phyloP scores from a whole-genome alignment of 768 basidiomycete species.

The Naganishia antarctica region DNA sequence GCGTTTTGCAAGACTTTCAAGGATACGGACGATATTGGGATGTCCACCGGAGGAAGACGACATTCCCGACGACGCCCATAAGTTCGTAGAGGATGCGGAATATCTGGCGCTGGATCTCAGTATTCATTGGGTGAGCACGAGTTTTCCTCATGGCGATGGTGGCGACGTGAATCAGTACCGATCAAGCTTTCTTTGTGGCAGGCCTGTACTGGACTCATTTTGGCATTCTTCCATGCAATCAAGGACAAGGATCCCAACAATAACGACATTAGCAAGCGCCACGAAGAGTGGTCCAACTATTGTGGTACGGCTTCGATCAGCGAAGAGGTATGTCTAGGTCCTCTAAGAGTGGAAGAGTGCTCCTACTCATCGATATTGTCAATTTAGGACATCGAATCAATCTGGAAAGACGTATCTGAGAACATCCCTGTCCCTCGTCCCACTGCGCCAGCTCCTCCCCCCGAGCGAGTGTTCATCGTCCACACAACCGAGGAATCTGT shows the following conservation, averaged over 20 bases:
- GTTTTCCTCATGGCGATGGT: not conserved
- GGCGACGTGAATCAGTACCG: not conserved
- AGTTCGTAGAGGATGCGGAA: conserved; percentile 45
- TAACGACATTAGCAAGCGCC: conserved; percentile 37
- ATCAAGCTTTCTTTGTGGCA: conserved; percentile 10
- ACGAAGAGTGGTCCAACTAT: conserved; percentile 47
- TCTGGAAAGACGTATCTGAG: conserved; percentile 38
- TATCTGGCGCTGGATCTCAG: conserved; percentile 47
- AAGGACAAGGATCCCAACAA: conserved; percentile 45
- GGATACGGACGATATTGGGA: conserved; percentile 45
- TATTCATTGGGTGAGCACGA: conserved; percentile 43
- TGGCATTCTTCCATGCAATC: conserved; percentile 50
- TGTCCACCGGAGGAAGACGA: conserved; percentile 42
- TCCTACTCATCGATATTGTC: not conserved
- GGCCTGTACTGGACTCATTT: conserved; percentile 46
- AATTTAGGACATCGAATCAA: conserved; percentile 42
- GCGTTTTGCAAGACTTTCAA: conserved; percentile 45
- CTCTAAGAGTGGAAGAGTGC: not conserved
- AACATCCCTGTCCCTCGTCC: conserved; percentile 28
- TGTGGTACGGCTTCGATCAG: conserved; percentile 46
- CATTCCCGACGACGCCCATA: conserved; percentile 36
- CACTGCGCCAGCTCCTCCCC: conserved; percentile 35
- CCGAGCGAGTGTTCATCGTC: conserved; percentile 46
- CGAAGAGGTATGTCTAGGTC: conserved; percentile 40
- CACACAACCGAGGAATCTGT: conserved; percentile 33